A percentile compares a stretch with the other conserved stretches of the same genome.
Evolutionary conservation across 805 yeast genomes (phyloP).

Genomic region (Starmerella apicola): DNA sequence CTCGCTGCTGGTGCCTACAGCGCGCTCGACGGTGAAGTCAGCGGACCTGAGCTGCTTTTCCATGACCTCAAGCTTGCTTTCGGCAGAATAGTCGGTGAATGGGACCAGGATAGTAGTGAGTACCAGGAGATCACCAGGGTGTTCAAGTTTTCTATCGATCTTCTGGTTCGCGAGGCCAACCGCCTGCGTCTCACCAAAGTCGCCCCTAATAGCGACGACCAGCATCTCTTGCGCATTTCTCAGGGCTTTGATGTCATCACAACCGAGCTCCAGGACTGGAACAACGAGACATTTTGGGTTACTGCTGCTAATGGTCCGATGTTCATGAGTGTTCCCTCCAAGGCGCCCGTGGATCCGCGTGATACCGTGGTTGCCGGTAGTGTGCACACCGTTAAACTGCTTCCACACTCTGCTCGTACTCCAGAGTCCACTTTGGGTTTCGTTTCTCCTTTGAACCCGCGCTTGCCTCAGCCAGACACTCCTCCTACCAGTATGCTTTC

Average conservation of each 20-base stretch:
- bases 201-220: slow-evolving; percentile 16
- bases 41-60: slow-evolving; percentile 9
- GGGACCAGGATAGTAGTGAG: slow-evolving; percentile 22
- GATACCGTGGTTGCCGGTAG: slow-evolving; percentile 56
- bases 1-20: slow-evolving; percentile 9
- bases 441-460: slow-evolving; percentile 35
- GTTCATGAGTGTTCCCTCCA: slow-evolving; percentile 59
- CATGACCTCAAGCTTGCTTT: slow-evolving; percentile 26
- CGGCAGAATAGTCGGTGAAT: slow-evolving; percentile 18
- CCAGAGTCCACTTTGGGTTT: slow-evolving; percentile 29
- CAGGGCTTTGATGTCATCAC: slow-evolving; percentile 27
- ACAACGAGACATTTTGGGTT: slow-evolving; percentile 64
- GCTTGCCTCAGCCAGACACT: slow-evolving; percentile 38
- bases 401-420: slow-evolving; percentile 39
- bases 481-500: slow-evolving; percentile 42
- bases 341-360: slow-evolving; percentile 65
- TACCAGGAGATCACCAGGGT: slow-evolving; percentile 22
- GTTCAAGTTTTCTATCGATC: slow-evolving; percentile 25
- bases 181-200: slow-evolving; percentile 17
- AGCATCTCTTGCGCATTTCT: slow-evolving; percentile 15
- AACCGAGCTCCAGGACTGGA: slow-evolving; percentile 67
- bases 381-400: slow-evolving; percentile 51
- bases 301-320: slow-evolving; percentile 59
- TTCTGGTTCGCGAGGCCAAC: slow-evolving; percentile 26
- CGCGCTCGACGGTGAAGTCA: not conserved